phyloP scores from a whole-genome alignment of 2,329 filamentous ascomycete species.

The Paecilomyces sp. region DNA sequence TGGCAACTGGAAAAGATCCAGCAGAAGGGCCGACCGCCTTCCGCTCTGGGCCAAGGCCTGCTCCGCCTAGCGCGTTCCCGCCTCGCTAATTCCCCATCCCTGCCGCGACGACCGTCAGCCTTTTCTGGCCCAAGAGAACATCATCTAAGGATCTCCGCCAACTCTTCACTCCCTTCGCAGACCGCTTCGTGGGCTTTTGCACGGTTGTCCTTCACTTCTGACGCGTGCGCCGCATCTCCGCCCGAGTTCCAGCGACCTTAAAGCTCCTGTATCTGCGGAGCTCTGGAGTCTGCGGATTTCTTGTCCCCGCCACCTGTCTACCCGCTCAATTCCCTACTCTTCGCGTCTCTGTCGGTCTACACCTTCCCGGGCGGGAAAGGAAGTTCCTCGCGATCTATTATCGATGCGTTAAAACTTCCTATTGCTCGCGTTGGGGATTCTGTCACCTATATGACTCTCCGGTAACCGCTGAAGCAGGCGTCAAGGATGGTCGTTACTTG shows the following conservation, averaged over 20 bases:
- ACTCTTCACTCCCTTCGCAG: background rate
- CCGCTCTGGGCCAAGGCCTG: background rate
- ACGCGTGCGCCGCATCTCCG: background rate
- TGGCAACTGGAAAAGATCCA: background rate
- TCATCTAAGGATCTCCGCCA: background rate
- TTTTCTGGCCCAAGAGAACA: background rate
- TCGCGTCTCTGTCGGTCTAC: background rate
- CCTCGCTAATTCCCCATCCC: constrained; percentile 1
- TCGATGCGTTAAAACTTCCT: background rate
- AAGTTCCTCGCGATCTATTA: background rate
- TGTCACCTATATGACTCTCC: constrained; percentile 14
- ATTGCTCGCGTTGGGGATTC: constrained; percentile 8
- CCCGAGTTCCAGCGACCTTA: background rate
- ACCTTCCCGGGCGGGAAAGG: background rate
- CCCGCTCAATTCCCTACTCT: background rate
- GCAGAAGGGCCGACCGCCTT: background rate
- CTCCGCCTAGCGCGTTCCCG: background rate
- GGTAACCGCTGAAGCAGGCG: constrained; percentile 10
- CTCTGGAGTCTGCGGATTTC: background rate
- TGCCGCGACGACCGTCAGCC: constrained; percentile 1
- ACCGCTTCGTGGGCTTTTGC: background rate
- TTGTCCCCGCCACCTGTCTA: background rate
- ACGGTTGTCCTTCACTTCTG: background rate
- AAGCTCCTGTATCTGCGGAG: background rate
- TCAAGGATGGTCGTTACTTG: constrained; percentile 35